phyloP scores from a whole-genome alignment of 164 flowering plant genomes.

The Annona cherimola region DNA sequence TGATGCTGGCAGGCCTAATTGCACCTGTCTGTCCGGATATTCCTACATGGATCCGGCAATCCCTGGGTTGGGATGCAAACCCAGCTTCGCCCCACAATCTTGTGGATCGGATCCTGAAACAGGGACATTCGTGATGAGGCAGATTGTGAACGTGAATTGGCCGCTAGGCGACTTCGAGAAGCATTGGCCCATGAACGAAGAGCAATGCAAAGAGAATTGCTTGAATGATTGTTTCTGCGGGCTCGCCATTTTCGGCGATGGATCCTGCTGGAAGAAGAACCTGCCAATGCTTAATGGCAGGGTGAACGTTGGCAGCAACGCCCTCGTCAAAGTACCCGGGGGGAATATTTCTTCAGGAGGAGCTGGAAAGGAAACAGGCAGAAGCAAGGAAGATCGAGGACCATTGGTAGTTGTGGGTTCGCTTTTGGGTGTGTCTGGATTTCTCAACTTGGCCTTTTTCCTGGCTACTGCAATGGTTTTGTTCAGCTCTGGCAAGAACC shows the following conservation, averaged over 20 bases:
- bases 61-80: constrained; percentile 37
- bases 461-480: neutral
- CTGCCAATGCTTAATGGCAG: constrained; percentile 39
- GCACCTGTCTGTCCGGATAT: constrained; percentile 35
- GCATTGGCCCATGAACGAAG: constrained; percentile 10
- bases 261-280: constrained; percentile 46
- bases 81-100: constrained; percentile 20
- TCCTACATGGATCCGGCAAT: constrained; percentile 31
- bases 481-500: too few relatives aligned
- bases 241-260: constrained; percentile 26
- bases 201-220: constrained; percentile 37
- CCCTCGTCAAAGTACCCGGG: constrained; percentile 30
- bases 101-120: constrained; percentile 12
- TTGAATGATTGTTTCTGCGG: constrained; percentile 48
- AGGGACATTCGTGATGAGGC: neutral
- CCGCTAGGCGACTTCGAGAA: constrained; percentile 29
- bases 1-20: constrained; percentile 16
- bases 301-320: constrained; percentile 6
- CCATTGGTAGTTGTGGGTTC: constrained; percentile 18
- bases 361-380: neutral
- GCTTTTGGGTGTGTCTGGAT: constrained; percentile 37
- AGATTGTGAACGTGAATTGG: constrained; percentile 34
- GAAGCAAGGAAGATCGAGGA: constrained; percentile 5
- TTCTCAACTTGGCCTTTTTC: constrained; percentile 19
- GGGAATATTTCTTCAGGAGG: neutral